Base-by-base conservation (phyloP, 2,329 filamentous ascomycete species). In the Sarocladium kiliense region DNA sequence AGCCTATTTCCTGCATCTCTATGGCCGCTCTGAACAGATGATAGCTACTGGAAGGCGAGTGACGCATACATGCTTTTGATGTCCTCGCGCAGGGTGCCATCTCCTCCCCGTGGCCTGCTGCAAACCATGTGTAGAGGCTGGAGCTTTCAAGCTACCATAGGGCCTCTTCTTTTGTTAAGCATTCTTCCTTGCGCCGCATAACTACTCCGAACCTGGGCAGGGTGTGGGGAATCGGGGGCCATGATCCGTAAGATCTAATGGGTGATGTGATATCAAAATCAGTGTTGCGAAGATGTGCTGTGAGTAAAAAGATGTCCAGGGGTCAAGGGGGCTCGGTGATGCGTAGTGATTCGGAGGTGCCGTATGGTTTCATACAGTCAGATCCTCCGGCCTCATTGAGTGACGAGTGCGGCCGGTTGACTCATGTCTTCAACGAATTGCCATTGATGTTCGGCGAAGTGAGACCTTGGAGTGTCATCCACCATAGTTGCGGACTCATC, bases 121-220 rank as follows among this genome's bases (percentile, higher is more conserved):
- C 26, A 25, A 34, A 34, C 26, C 26, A 64, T 62, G 64, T 64
- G 61, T 68, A 62, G 64, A 78, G 79, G 77, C 78, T 82, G 80
- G 80, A 81, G 79, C 80, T 82, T 82, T 83, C 73, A 83, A 83
- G 80, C 80, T 78, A 82, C 78, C 80, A 82, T 75, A 75, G 72
- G 76, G 68, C 79, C 77, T 77, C 50, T 41, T 59, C 59, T 32
- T 56, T 30, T 18, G 50, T 27, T 26, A 53, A 51, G 27, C 47
- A 51, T 34, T 36, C 47, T 51, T 36, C 47, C 47, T 34, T 51
- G 47, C 47, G 47, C 47, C 47, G 30, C 47, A 51, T 30, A 34
- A 51, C 47, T 51, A 51, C 47, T 51, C 47, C 47, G 47, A 51
- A 51, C 47, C 47, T 53, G 32, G 50, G 50, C 36, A 19, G 32